Evolutionary conservation across 345 rosid genomes (phyloP), one percentile per base, ranked within the genome.

Genomic region (Clausena lansium): DNA sequence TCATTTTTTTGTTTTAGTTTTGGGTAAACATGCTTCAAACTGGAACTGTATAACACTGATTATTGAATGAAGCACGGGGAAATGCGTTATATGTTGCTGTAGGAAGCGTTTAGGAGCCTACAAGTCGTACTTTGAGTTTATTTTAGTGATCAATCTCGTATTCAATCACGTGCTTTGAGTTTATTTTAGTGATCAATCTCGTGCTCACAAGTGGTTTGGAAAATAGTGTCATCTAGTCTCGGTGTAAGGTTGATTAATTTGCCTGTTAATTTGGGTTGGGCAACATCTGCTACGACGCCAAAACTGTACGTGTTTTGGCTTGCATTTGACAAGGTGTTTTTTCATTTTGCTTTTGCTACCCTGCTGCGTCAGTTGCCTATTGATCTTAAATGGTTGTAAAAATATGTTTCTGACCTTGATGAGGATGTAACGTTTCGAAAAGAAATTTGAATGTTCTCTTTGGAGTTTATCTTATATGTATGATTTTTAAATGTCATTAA

Each of bases 361-460:
- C 22, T 17, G 22, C 20, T 15, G 57, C 22, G 0, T 52, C 22
- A 17, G 57, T 52, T 73, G 65, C 67, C 25, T 73, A 27, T 61
- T 25, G 38, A 59, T 73, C 14, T 4, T 59, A 8, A 39, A 24
- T 73, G 57, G 66, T 60, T 60, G 64, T 30, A 4, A 19, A 19
- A 64, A 66, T 38, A 78, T 78, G 80, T 54, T 74, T 30, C 28
- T 65, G 24, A 52, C 77, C 67, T 27, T 82, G 17, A 79, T 55
- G 41, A 64, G 73, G 5, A 52, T 75, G 15, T 11, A 35, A 22
- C 70, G 74, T 39, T 75, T 71, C 70, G 41, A 70, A 62, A 70
- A 3, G 3, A n/a, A 57, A 57, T 35, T 55, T 19, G 9, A 52
- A 4, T 72, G 22, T 35, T 47, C 60, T 47, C 27, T 76, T 55